Evolutionary conservation across 2,329 filamentous ascomycete genomes (phyloP).

Genomic region (Cladosporium velox): DNA sequence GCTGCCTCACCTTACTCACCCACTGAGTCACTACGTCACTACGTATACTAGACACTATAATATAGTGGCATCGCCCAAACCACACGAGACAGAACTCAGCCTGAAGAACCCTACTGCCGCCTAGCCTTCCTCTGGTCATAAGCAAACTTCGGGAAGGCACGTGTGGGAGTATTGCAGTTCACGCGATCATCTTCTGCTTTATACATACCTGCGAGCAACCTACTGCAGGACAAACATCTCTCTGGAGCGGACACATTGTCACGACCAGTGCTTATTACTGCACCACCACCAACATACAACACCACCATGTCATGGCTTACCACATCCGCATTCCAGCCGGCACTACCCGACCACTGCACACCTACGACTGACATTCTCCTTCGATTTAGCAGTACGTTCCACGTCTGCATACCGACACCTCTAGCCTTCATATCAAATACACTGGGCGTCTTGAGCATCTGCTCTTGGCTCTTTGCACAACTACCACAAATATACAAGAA

Average conservation of each 20-base stretch:
- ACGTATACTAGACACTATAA: conserved; percentile 1
- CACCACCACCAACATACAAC: background rate
- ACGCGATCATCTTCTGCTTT: background rate
- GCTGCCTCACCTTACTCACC: background rate
- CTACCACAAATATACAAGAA: conserved; percentile 72
- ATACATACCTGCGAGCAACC: background rate
- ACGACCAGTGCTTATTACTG: background rate
- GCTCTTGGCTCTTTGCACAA: conserved; percentile 70
- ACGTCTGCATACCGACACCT: conserved; percentile 64
- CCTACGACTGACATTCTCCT: conserved; percentile 60
- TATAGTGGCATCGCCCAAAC: background rate
- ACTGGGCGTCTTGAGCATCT: conserved; percentile 63
- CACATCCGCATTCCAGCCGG: conserved; percentile 15
- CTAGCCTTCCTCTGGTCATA: conserved; percentile 8
- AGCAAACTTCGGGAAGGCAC: conserved; percentile 7
- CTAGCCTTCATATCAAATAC: conserved; percentile 63
- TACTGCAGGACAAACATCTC: background rate
- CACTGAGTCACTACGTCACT: background rate
- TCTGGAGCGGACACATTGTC: too few species aligned
- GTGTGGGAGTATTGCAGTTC: background rate
- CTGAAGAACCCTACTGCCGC: background rate
- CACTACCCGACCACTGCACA: conserved; percentile 60
- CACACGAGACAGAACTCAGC: background rate
- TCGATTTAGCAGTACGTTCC: conserved; percentile 59
- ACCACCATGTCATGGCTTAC: conserved; percentile 16